These are phyloP conservation scores for Microcyclosporella mali DNA, from an alignment of 2,329 filamentous ascomycete genomes.

Conservation along the genomic window DNA sequence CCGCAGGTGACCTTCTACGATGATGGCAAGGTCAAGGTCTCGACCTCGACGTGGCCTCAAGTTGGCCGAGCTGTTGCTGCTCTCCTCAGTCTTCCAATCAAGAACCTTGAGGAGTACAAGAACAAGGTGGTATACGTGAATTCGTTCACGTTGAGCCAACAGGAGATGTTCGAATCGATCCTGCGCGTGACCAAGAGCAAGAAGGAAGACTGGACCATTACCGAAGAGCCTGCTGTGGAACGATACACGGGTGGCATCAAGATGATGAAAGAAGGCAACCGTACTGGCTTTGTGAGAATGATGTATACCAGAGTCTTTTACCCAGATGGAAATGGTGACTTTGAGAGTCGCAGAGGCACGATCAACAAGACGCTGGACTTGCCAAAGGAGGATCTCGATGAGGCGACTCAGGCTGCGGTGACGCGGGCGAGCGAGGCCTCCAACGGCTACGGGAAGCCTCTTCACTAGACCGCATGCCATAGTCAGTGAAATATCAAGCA, in stretches of 20 bases:
- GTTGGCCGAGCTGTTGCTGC: slow-evolving; percentile 48
- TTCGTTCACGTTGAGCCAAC: slow-evolving; percentile 55
- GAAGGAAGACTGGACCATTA: slow-evolving; percentile 57
- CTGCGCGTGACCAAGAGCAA: slow-evolving; percentile 53
- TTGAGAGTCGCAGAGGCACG: slow-evolving; percentile 35
- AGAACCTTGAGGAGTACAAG: slow-evolving; percentile 31
- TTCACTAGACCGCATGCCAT: too few species aligned
- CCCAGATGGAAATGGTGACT: slow-evolving; percentile 28
- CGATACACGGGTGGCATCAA: slow-evolving; percentile 46
- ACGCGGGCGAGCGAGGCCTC: slow-evolving; percentile 5
- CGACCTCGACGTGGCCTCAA: slow-evolving; percentile 55
- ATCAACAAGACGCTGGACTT: slow-evolving; percentile 53
- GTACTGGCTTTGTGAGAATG: slow-evolving; percentile 16
- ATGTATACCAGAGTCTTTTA: slow-evolving; percentile 51
- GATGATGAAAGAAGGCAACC: slow-evolving; percentile 40
- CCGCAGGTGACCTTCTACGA: slow-evolving; percentile 38
- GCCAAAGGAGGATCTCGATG: slow-evolving; percentile 54
- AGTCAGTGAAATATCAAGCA: too few species aligned
- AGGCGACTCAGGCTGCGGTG: slow-evolving; percentile 40
- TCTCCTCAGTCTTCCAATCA: slow-evolving; percentile 30
- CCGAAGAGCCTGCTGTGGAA: slow-evolving; percentile 41
- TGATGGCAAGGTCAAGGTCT: slow-evolving; percentile 52
- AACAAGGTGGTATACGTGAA: slow-evolving; percentile 49
- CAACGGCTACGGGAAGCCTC: background rate
- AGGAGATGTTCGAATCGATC: slow-evolving; percentile 59